Base-by-base conservation (phyloP, 495 filamentous ascomycete species). In the Bombardia bombarda region DNA sequence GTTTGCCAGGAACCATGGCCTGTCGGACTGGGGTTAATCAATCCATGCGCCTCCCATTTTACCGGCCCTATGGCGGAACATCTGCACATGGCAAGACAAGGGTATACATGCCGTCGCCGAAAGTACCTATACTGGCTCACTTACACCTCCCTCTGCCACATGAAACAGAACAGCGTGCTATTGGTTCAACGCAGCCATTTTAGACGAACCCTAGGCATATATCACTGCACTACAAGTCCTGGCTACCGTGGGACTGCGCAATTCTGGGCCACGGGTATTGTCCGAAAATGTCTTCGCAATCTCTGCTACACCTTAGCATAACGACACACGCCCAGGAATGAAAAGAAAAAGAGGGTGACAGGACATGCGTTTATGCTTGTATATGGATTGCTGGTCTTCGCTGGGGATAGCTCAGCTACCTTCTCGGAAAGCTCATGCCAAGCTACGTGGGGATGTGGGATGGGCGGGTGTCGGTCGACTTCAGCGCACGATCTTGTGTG, bases 31-130 rank as follows among this genome's bases (percentile, higher is more conserved):
- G 33, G 39, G 39, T 7, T 31, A 51, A 39, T 40, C 26, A 45
- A 40, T 34, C 40, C 17, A 46, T 51, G 43, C 43, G 37, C 12
- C 38, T 46, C 36, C 32, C 41, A 53, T 57, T 59, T 62, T 59
- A 46, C 58, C 58, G 52, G 49, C 49, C 51, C 51, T 53, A 50
- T 51, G 45, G 50, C 50, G 45, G 45, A 47, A 52, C 49, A 44
- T 40, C 38, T 45, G 47, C 50, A 56, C 55, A 58, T 58, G 58
- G 52, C 52, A 48, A 8, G 40, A 35, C 52, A 54, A 48, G 55
- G 58, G 53, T 53, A 9, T 9, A 9, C 20, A 37, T 34, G 40
- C 40, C 30, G 20, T 43, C 40, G 14, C 41, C 40, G 21, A 37
- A 22, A 9, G 13, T 37, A 19, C 8, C 32, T 33, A 40, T 18